phyloP scores from a whole-genome alignment of 371 early-diverging fungal species.

The Caulochytrium protostelioides region DNA sequence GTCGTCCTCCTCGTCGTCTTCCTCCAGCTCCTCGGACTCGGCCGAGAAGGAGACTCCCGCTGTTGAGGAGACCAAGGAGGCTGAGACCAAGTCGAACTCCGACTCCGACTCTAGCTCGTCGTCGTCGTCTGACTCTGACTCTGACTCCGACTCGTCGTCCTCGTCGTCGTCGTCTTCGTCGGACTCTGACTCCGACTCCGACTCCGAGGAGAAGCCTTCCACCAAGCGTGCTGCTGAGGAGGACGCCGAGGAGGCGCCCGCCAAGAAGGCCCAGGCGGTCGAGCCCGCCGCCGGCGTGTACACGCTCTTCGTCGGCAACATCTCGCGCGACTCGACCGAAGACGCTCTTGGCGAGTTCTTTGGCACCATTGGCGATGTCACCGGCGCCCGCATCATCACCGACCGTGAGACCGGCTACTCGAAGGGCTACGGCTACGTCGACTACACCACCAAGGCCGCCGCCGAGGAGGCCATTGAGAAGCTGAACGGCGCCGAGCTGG shows the following conservation, averaged over 20 bases:
- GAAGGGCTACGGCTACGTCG: constrained; percentile 52
- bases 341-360: constrained; percentile 37
- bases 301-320: constrained; percentile 46
- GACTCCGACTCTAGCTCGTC: constrained; percentile 1
- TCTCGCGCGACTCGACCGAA: constrained; percentile 39
- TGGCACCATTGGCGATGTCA: constrained; percentile 36
- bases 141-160: constrained; percentile 11
- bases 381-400: constrained; percentile 40
- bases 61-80: constrained; percentile 1
- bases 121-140: constrained; percentile 9
- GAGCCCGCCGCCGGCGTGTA: not conserved
- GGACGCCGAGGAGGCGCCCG: not conserved
- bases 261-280: not conserved
- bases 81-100: not conserved
- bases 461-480: constrained; percentile 39
- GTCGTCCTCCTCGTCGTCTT: not conserved
- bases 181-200: not conserved
- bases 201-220: not conserved
- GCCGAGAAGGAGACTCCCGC: not conserved
- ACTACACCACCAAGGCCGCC: constrained; percentile 29
- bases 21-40: not conserved
- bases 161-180: constrained; percentile 1
- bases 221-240: constrained; percentile 15
- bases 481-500: constrained; percentile 37
- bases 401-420: constrained; percentile 36